Percentiles rank a stretch among this genome's conserved stretches.
phyloP scores from a whole-genome alignment of 768 basidiomycete species.

The Cantharellus anzutake region DNA sequence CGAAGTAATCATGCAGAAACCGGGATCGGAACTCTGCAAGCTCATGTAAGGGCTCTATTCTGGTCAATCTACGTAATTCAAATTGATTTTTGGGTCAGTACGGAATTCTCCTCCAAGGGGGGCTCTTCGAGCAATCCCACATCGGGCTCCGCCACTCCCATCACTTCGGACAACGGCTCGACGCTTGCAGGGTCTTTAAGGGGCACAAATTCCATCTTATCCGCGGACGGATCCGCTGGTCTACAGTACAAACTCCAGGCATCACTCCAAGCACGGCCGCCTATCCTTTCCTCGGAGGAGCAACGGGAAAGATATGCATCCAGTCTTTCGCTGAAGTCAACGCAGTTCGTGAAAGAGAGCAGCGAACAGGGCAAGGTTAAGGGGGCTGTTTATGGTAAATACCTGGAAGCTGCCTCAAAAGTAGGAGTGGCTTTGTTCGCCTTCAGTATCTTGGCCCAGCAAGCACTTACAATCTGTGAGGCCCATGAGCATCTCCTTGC shows the following conservation, averaged over 20 bases:
- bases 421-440: constrained; percentile 47
- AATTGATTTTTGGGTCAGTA: constrained; percentile 5
- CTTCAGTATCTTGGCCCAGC: constrained; percentile 31
- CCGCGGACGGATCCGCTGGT: not conserved
- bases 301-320: constrained; percentile 1
- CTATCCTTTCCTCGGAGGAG: constrained; percentile 16
- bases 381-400: constrained; percentile 49
- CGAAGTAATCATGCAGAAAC: constrained; percentile 34
- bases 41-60: constrained; percentile 37
- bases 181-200: not conserved
- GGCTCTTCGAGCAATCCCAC: constrained; percentile 2
- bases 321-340: not conserved
- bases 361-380: constrained; percentile 69
- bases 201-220: not conserved
- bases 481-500: not conserved
- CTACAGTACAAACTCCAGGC: not conserved
- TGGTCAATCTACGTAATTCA: not conserved
- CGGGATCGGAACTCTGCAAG: constrained; percentile 47
- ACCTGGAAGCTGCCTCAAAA: constrained; percentile 63
- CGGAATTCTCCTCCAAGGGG: not conserved
- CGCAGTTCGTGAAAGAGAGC: constrained; percentile 16
- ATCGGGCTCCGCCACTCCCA: constrained; percentile 37
- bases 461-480: constrained; percentile 32
- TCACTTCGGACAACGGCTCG: constrained; percentile 1
- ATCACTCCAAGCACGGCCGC: constrained; percentile 3